These are phyloP conservation scores for Cladosporium sp. DNA, from an alignment of 2,329 filamentous ascomycete species.

Conservation along the genomic window DNA sequence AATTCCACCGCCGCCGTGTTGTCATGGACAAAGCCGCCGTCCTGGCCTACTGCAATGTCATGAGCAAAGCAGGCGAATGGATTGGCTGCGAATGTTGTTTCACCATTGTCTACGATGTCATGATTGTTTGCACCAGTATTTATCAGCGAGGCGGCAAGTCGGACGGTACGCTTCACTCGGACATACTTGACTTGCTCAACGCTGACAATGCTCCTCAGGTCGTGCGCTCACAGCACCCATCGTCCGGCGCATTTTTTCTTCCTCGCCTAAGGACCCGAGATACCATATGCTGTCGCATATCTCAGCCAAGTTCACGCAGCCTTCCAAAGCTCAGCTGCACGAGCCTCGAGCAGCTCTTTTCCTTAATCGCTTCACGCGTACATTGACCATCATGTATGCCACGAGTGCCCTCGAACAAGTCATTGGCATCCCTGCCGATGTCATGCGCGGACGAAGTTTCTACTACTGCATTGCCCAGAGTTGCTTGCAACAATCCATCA, in stretches of 20 bases:
- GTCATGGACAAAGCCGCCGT: slow-evolving; percentile 79
- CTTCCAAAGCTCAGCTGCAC: slow-evolving; percentile 51
- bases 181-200: not conserved
- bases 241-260: slow-evolving; percentile 73
- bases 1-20: slow-evolving; percentile 67
- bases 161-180: slow-evolving; percentile 56
- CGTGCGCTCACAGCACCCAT: slow-evolving; percentile 72
- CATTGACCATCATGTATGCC: slow-evolving; percentile 79
- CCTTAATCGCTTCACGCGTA: slow-evolving; percentile 78
- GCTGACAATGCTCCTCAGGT: slow-evolving; percentile 45
- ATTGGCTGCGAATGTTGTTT: slow-evolving; percentile 84
- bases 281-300: slow-evolving; percentile 87
- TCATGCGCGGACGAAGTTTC: slow-evolving; percentile 72
- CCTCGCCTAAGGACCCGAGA: slow-evolving; percentile 73
- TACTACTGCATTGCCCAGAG: slow-evolving; percentile 80
- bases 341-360: slow-evolving; percentile 82
- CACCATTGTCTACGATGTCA: slow-evolving; percentile 79
- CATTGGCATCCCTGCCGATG: slow-evolving; percentile 64
- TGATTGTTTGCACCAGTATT: slow-evolving; percentile 78
- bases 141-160: slow-evolving; percentile 66
- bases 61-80: slow-evolving; percentile 64
- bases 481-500: slow-evolving; percentile 70
- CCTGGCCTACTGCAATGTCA: slow-evolving; percentile 71
- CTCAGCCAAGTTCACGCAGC: slow-evolving; percentile 68
- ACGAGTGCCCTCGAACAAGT: slow-evolving; percentile 72